A percentile compares a stretch with the other conserved stretches of the same genome.
Evolutionary conservation across 306 rosid species (phyloP).

Genomic region (Acmispon strigosus): DNA sequence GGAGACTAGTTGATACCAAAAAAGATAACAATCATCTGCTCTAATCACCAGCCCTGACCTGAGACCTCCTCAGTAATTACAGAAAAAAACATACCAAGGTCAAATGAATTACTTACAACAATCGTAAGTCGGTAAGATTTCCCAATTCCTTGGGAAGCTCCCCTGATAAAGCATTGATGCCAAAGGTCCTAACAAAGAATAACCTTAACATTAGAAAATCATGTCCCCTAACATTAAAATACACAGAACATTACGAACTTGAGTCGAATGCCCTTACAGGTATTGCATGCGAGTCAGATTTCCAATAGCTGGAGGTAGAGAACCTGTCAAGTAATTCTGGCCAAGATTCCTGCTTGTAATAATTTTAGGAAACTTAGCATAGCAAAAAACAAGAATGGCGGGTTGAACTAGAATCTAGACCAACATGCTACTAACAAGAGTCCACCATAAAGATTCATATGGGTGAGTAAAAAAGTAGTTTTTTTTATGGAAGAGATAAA

Average conservation of each 20-base stretch:
- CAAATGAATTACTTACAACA: constrained; percentile 40
- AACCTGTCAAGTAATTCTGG: constrained; percentile 63
- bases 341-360: constrained; percentile 41
- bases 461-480: background rate
- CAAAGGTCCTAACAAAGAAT: constrained; percentile 37
- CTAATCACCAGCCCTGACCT: no score
- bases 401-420: background rate
- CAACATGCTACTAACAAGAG: background rate
- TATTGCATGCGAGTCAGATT: constrained; percentile 57
- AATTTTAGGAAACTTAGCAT: background rate
- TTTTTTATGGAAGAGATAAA: background rate
- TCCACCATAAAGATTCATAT: background rate
- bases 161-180: constrained; percentile 64
- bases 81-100: background rate
- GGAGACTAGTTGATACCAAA: no score
- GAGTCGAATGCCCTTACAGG: constrained; percentile 38
- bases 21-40: no score
- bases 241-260: background rate
- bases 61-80: background rate
- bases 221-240: background rate
- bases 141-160: constrained; percentile 72
- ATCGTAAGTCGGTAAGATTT: constrained; percentile 33
- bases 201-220: background rate
- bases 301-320: constrained; percentile 59
- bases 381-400: background rate